These are phyloP conservation scores for Lavandula angustifolia DNA, from an alignment of 257 asterid genomes.

Conservation along the genomic window DNA sequence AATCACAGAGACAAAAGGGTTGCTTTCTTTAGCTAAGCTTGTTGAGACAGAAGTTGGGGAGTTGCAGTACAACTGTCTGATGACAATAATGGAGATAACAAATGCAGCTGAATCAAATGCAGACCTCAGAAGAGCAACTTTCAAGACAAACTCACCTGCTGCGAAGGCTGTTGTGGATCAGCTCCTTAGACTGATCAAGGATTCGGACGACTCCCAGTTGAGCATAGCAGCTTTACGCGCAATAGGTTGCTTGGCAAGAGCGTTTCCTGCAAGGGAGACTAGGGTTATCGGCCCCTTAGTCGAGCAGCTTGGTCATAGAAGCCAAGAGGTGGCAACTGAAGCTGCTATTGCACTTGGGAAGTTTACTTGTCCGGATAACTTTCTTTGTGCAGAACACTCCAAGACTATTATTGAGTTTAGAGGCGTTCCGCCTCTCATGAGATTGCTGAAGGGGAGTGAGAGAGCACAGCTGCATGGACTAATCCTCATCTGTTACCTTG, in stretches of 20 bases:
- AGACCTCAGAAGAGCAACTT: constrained; percentile 69
- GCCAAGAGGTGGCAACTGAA: constrained; percentile 59
- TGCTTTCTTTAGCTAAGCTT: constrained; percentile 83
- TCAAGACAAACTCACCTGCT: constrained; percentile 77
- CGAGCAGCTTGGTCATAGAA: constrained; percentile 55
- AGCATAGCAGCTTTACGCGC: constrained; percentile 60
- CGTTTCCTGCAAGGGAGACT: constrained; percentile 78
- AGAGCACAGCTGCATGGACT: constrained; percentile 52
- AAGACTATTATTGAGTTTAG: constrained; percentile 66
- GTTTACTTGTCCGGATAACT: constrained; percentile 68
- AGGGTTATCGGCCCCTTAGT: constrained; percentile 63
- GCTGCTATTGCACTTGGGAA: constrained; percentile 73
- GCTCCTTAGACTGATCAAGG: constrained; percentile 57
- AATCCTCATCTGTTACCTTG: constrained; percentile 70
- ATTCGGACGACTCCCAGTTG: constrained; percentile 42
- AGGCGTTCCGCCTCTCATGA: constrained; percentile 58
- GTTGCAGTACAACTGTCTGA: constrained; percentile 65
- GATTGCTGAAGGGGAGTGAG: constrained; percentile 58
- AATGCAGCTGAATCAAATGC: constrained; percentile 72
- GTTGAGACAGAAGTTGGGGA: constrained; percentile 75
- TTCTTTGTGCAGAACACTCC: constrained; percentile 62
- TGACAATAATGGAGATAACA: constrained; percentile 81
- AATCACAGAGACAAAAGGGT: constrained; percentile 76
- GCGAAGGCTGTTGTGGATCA: constrained; percentile 82
- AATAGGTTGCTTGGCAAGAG: constrained; percentile 66